These are phyloP conservation scores for carrot (Daucus carota) DNA, from an alignment of 129 eudicot species.

Conservation along the genomic window DH1_v3.0 NC_030382.2:33150501-33151000, in stretches of 20 bases:
- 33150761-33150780: conserved; percentile 8
- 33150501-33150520: background rate
- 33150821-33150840: conserved; percentile 12
- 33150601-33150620: conserved; percentile 14
- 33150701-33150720: conserved; percentile 16
- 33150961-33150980: background rate
- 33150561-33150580: conserved; percentile 15
- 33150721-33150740: conserved; percentile 16
- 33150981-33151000: conserved; percentile 28
- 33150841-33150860: conserved; percentile 22
- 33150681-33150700: conserved; percentile 18
- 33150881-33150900: conserved; percentile 11
- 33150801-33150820: conserved; percentile 19
- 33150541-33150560: background rate
- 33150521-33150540: background rate
- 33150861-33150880: conserved; percentile 16
- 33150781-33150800: conserved; percentile 8
- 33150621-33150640: conserved; percentile 8
- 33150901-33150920: background rate
- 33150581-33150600: conserved; percentile 15
- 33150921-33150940: background rate
- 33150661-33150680: conserved; percentile 11
- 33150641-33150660: conserved; percentile 13
- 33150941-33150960: background rate
- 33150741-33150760: conserved; percentile 16